Evolutionary conservation across 2,329 filamentous ascomycete genomes (phyloP), one percentile per base, ranked within the genome.

Genomic region (Aspergillus awamori): DNA sequence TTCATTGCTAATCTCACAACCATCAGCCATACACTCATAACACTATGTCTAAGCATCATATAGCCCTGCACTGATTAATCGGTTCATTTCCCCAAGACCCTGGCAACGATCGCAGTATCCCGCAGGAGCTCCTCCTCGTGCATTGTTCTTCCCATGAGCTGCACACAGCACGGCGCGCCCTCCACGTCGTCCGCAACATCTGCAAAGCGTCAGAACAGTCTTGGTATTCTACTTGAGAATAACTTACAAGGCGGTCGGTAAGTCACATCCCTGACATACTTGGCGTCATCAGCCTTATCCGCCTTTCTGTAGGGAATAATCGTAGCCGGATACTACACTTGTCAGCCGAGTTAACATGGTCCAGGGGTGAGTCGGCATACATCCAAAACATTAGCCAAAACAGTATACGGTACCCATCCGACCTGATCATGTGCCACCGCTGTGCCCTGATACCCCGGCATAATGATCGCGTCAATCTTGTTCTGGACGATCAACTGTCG

Each of bases 171-270:
- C 1, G 69, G 68, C 0, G 66, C 65, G 2, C 61, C 63, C 17
- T 72, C 69, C 2, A 70, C 48, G 13, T 62, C 56, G 1, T 65
- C 56, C 0, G 69, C 68, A 5, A 41, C 6, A 54, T 72, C 67
- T 70, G 4, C 22, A 28, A 36, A 1, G 2, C 5, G n/a, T 62
- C 10, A 56, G 22, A 30, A 30, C 28, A 0, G 3, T 30, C 10
- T 11, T 1, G 17, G 17, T 17, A 17, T 17, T 17, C 17, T 17
- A 5, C 17, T 5, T n/a, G 11, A 11, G 6, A 20, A 36, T 11
- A 10, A 63, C 67, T 57, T 58, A 71, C 69, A 72, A 0, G 58
- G 52, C 7, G 69, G 69, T 2, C 26, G 45, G 56, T 72, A 71
- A 0, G 53, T 22, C 0, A 67, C 66, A 10, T 69, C 63, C 6